Base-by-base conservation (phyloP, 2,329 filamentous ascomycete genomes). In the Gremmenia infestans region DNA sequence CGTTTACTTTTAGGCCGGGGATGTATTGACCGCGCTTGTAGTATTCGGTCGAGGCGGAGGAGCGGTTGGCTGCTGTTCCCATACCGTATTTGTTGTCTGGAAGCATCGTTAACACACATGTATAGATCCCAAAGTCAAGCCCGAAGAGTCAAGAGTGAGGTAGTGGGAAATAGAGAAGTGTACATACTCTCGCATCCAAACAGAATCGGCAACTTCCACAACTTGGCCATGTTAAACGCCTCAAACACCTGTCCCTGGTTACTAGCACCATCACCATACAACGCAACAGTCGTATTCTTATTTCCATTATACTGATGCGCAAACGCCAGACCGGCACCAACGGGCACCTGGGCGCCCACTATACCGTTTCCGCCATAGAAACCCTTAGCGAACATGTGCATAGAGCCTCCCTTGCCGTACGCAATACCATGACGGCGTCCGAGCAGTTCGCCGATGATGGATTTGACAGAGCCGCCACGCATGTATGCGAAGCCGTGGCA, bases 1-100 rank as follows among this genome's bases (percentile, higher is more conserved):
- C 94, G 79, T 99, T 99, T 76, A 99, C 91, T 85, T 99, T 99
- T 69, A 99, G 85, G 79, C 94, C 94, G 56, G 94, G 93, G 67
- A 99, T 99, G 82, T 97, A 99, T 80, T 99, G 94, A 65, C 94
- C 94, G 78, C 94, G 93, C 87, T 97, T 97, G 86, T 99, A 97
- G 87, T 99, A 99, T 76, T 99, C 94, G 74, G 94, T 97, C 72
- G 97, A 79, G 68, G 94, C 94, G 59, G 94, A 93, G 60, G 94
- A 92, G 70, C 94, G 91, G 76, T 88, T 87, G 66, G 94, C 93
- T 60, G 94, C 89, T 62, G 94, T 99, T 78, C 94, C 94, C 94
- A 99, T 99, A 75, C 94, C 94, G 75, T 99, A 99, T 79, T 99
- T 99, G 88, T 99, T 99, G 85, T 99, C 92, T 96, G 54, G 17